These are phyloP conservation scores for Malus hybrid DNA, from an alignment of 331 rosid genomes.

Conservation along the genomic window DNA sequence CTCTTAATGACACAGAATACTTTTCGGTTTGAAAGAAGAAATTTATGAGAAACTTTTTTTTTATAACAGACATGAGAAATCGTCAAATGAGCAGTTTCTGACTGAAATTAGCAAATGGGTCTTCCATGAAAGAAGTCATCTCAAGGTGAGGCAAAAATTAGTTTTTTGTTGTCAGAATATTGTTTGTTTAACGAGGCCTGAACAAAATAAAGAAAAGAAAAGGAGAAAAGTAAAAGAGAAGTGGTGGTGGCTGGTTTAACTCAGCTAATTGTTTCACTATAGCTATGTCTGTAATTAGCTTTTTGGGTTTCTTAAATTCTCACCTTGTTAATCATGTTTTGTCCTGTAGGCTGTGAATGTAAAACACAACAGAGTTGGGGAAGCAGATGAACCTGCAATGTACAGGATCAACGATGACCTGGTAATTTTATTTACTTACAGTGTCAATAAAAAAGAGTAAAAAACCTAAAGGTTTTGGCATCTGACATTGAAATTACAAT, in stretches of 20 bases:
- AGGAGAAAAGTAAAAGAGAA: background rate
- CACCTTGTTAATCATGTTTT: constrained; percentile 13
- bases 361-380: constrained; percentile 82
- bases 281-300: background rate
- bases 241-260: background rate
- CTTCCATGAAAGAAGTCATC: constrained; percentile 96
- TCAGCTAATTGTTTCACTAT: background rate
- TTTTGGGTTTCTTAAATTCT: constrained; percentile 1
- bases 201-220: background rate
- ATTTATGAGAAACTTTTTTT: background rate
- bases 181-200: background rate
- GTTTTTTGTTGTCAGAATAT: background rate
- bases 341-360: constrained; percentile 62
- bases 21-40: background rate
- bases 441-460: background rate
- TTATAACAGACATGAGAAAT: constrained; percentile 62
- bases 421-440: constrained; percentile 42
- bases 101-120: constrained; percentile 89
- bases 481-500: constrained; percentile 21
- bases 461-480: constrained; percentile 1
- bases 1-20: background rate
- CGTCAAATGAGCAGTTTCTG: constrained; percentile 83
- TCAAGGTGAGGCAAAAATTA: constrained; percentile 54
- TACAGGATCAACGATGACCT: constrained; percentile 85
- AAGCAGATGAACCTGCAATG: constrained; percentile 65